A percentile compares a stretch with the other conserved stretches of the same genome.
Conservation (phyloP, 2,329 filamentous ascomycete species). For the Periconia sp. region DNA sequence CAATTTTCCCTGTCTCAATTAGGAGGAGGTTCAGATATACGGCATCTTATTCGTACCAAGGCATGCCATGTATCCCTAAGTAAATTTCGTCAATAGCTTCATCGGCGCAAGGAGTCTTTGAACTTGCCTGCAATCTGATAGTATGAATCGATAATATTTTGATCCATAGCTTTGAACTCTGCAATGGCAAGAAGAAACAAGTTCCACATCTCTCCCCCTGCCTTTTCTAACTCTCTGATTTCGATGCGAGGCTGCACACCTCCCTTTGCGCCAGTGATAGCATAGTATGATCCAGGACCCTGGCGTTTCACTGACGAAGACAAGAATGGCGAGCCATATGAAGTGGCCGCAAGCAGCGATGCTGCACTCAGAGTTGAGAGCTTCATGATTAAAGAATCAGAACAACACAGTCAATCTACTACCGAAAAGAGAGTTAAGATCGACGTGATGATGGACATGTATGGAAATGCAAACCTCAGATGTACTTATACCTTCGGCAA, state of each 20-base stretch:
- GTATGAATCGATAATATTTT: slow-evolving; percentile 66
- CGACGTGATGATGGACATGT: background rate
- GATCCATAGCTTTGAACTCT: slow-evolving; percentile 67
- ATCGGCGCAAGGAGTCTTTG: background rate
- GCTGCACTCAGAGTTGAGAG: slow-evolving; percentile 3
- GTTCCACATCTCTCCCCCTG: slow-evolving; percentile 65
- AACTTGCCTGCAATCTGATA: slow-evolving; percentile 72
- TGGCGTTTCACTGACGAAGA: slow-evolving; percentile 6
- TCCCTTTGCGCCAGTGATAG: slow-evolving; percentile 22
- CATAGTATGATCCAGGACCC: slow-evolving; percentile 16
- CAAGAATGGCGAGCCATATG: slow-evolving; percentile 8
- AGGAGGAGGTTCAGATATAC: background rate
- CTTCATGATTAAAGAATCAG: slow-evolving; percentile 6
- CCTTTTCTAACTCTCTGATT: slow-evolving; percentile 61
- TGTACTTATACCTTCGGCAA: background rate
- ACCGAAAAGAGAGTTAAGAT: background rate
- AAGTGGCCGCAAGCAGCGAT: slow-evolving; percentile 7
- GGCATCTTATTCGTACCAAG: slow-evolving; percentile 11
- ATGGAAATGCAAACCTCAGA: background rate
- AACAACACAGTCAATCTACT: background rate
- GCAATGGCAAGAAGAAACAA: slow-evolving; percentile 72
- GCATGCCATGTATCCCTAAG: slow-evolving; percentile 21
- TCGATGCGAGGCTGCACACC: slow-evolving; percentile 57
- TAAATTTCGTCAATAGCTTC: background rate
- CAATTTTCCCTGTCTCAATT: slow-evolving; percentile 47